These are phyloP conservation scores for Ceratorhiza oryzae-sativae DNA, from an alignment of 1,284 basidiomycete species.

Conservation along the genomic window DNA sequence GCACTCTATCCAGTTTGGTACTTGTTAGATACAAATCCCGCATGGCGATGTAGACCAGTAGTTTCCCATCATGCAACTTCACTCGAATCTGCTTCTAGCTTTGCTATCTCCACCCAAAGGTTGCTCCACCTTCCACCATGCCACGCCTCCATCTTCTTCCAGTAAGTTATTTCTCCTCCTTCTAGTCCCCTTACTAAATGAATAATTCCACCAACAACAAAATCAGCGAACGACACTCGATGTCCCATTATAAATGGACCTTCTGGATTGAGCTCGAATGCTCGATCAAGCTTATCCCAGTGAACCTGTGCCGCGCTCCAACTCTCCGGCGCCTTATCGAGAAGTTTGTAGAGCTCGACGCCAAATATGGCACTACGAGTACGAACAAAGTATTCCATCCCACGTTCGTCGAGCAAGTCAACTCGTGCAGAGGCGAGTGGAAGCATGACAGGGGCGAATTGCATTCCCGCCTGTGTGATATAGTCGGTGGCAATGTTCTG, in stretches of 20 bases:
- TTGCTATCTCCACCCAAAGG: conserved; percentile 18
- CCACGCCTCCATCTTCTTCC: conserved; percentile 9
- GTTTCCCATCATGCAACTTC: neutral
- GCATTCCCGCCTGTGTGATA: conserved; percentile 7
- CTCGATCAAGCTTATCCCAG: neutral
- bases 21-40: no score
- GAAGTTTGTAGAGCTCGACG: conserved; percentile 1
- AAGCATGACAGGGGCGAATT: conserved; percentile 16
- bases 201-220: conserved; percentile 1
- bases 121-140: conserved; percentile 6
- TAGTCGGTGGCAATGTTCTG: conserved; percentile 32
- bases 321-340: neutral
- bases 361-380: conserved; percentile 30
- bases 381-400: conserved; percentile 18
- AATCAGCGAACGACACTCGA: conserved; percentile 17
- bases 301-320: neutral
- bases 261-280: neutral
- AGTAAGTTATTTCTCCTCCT: conserved; percentile 11
- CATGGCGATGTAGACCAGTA: neutral
- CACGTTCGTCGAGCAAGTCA: conserved; percentile 41
- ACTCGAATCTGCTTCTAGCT: conserved; percentile 13
- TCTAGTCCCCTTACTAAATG: neutral
- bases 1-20: no score
- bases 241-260: conserved; percentile 22
- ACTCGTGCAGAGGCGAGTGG: conserved; percentile 13